Conservation (phyloP, 1,284 basidiomycete species). For the Cutaneotrichosporon sp. region DNA sequence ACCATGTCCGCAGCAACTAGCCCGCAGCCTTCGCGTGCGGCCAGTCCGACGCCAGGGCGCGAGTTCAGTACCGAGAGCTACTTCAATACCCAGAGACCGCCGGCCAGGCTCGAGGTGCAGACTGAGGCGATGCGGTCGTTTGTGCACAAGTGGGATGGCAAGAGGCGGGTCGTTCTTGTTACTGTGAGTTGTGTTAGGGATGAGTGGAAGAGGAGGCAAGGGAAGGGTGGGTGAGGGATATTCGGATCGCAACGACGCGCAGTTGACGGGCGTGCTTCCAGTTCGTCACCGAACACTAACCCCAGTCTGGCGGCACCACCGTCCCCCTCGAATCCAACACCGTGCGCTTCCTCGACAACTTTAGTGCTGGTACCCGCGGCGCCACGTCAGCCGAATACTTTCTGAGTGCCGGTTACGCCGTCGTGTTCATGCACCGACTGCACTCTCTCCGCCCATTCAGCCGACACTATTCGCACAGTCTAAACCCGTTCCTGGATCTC, state of each 20-base stretch:
- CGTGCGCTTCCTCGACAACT: conserved; percentile 98
- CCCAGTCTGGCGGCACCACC: conserved; percentile 89
- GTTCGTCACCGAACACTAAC: not conserved
- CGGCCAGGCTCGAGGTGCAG: conserved; percentile 66
- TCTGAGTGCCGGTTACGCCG: conserved; percentile 84
- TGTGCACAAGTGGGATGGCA: conserved; percentile 63
- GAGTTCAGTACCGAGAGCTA: conserved; percentile 79
- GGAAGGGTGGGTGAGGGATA: not conserved
- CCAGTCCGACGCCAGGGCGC: conserved; percentile 12
- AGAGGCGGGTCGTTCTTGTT: conserved; percentile 81
- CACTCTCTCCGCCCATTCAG: conserved; percentile 97
- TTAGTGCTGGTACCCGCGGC: conserved; percentile 94
- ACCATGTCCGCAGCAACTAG: conserved; percentile 12
- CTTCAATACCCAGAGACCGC: conserved; percentile 78
- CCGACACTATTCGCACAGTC: conserved; percentile 94
- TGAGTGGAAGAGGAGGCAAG: not conserved
- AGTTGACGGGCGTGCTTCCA: no score
- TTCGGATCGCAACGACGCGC: no score
- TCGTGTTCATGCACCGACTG: conserved; percentile 97
- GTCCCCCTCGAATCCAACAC: conserved; percentile 94
- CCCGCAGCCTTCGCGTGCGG: not conserved
- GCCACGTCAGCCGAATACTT: conserved; percentile 98
- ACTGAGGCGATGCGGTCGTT: conserved; percentile 66
- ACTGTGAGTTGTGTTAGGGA: conserved; percentile 65
- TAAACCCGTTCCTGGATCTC: conserved; percentile 95